These are phyloP conservation scores for Blastobotrys peoriensis DNA, from an alignment of 805 yeast genomes.

Conservation along the genomic window DNA sequence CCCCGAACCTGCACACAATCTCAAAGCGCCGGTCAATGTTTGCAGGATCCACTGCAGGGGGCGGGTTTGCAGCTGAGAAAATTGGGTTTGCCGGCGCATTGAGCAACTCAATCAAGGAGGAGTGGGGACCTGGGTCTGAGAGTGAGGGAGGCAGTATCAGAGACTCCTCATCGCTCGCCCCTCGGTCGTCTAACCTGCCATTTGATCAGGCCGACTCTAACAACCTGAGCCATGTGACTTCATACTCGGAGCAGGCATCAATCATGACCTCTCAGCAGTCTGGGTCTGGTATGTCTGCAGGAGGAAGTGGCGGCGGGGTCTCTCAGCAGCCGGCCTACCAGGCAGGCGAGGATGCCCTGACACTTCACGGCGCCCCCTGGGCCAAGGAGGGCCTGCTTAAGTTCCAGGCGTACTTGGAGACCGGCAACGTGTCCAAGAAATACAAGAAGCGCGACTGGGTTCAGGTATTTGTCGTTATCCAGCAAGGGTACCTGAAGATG, in stretches of 20 bases:
- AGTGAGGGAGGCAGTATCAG: background rate
- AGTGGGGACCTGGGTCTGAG: constrained; percentile 5
- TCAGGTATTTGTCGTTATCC: constrained; percentile 55
- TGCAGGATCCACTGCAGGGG: background rate
- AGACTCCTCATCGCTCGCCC: background rate
- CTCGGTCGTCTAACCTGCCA: background rate
- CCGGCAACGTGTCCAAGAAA: constrained; percentile 13
- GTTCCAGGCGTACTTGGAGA: constrained; percentile 24
- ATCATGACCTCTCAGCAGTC: background rate
- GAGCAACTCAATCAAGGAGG: constrained; percentile 23
- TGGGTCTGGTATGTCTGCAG: background rate
- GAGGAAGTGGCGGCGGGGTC: background rate
- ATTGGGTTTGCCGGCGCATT: constrained; percentile 26
- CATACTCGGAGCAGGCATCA: background rate
- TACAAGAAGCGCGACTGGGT: constrained; percentile 32
- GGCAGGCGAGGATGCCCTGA: constrained; percentile 35
- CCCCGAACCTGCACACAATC: background rate
- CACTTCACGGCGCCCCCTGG: constrained; percentile 69
- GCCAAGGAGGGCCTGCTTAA: constrained; percentile 61
- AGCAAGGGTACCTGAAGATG: constrained; percentile 50
- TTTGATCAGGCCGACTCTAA: background rate
- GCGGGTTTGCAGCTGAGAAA: constrained; percentile 7
- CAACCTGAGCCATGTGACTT: background rate
- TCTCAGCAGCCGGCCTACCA: background rate
- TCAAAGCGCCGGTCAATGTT: constrained; percentile 11